phyloP scores from a whole-genome alignment of 2,329 filamentous ascomycete genomes.

The Huntiella decipiens region DNA sequence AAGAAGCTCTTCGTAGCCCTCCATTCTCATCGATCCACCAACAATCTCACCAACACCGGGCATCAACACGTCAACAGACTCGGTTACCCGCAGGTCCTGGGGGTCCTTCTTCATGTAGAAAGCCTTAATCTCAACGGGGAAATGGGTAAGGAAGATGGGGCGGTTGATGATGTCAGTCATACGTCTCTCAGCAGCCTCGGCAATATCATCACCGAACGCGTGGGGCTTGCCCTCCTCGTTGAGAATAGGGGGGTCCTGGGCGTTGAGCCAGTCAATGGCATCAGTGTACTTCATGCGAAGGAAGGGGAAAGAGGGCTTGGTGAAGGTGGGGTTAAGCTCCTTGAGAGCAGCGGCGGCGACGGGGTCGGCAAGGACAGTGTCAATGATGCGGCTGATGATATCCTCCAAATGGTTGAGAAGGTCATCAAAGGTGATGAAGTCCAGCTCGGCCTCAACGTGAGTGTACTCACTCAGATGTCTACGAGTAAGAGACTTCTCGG shows the following conservation, averaged over 20 bases:
- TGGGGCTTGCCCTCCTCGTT: conserved; percentile 89
- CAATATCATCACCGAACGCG: conserved; percentile 90
- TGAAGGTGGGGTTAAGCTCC: conserved; percentile 80
- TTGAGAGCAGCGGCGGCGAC: conserved; percentile 55
- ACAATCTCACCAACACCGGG: conserved; percentile 95
- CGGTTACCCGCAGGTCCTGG: conserved; percentile 64
- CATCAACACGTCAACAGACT: conserved; percentile 74
- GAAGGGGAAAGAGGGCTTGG: conserved; percentile 67
- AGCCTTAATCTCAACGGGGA: conserved; percentile 92
- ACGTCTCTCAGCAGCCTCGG: conserved; percentile 83
- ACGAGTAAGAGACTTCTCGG: conserved; percentile 86
- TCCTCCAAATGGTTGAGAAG: conserved; percentile 74
- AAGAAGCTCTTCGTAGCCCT: conserved; percentile 76
- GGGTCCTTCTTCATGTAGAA: conserved; percentile 96
- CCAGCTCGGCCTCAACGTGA: conserved; percentile 87
- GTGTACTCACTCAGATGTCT: conserved; percentile 93
- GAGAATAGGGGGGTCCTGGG: conserved; percentile 58
- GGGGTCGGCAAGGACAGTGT: conserved; percentile 55
- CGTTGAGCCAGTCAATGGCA: conserved; percentile 82
- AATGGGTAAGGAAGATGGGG: conserved; percentile 92
- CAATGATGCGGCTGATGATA: conserved; percentile 70
- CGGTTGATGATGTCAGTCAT: conserved; percentile 96
- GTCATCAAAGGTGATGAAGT: conserved; percentile 86
- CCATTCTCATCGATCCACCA: conserved; percentile 90
- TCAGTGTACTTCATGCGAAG: conserved; percentile 88